Evolutionary conservation across 106 monocot genomes (phyloP).

Genomic region (Dendrobium chrysotoxum): DNA sequence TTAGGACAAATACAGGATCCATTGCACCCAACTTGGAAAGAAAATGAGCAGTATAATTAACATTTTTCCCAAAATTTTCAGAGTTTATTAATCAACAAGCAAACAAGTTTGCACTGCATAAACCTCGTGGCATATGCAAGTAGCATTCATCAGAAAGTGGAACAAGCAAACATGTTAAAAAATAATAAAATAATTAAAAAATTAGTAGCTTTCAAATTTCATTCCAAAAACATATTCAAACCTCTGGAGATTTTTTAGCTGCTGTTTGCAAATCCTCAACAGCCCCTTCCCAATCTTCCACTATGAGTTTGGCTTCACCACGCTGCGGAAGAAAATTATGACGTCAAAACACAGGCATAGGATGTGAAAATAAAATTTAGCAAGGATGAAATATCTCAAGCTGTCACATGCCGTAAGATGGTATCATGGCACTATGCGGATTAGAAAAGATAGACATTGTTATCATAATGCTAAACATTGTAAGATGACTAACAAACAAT

Average conservation of each 20-base stretch:
- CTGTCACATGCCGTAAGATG: neutral
- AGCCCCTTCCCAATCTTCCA: conserved; percentile 97
- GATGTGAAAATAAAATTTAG: neutral
- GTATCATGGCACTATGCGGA: neutral
- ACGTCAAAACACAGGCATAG: neutral
- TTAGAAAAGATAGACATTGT: neutral
- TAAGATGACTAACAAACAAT: neutral
- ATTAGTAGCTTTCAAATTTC: neutral
- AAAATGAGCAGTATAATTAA: neutral
- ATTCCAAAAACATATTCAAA: conserved; percentile 12
- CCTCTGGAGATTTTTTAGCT: conserved; percentile 88
- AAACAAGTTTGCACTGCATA: no score
- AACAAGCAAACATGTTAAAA: neutral
- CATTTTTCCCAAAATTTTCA: neutral
- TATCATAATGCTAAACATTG: neutral
- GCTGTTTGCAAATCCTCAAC: conserved; percentile 81
- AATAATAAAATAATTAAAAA: no score
- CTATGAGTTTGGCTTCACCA: conserved; percentile 90
- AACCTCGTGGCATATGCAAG: neutral
- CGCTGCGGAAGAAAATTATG: conserved; percentile 36
- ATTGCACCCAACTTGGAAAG: no score
- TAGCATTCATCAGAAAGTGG: neutral
- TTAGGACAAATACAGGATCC: no score
- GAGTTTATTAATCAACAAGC: neutral
- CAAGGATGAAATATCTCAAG: neutral